Evolutionary conservation across 495 filamentous ascomycete species (phyloP).

Genomic region (Aspergillus hancockii): DNA sequence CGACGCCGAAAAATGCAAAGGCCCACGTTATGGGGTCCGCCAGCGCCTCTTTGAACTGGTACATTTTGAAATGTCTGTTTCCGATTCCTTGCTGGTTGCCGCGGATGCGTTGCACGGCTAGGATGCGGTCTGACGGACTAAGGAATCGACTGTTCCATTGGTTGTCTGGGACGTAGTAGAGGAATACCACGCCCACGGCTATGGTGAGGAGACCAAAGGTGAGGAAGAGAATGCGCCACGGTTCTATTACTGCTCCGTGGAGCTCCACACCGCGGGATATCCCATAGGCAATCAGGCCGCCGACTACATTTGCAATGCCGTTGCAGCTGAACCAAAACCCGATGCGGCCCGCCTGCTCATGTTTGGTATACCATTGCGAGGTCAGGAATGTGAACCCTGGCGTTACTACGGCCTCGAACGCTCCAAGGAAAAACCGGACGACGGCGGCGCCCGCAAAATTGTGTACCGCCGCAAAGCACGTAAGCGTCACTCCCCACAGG

Average conservation of each 20-base stretch:
- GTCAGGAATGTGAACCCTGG: constrained; percentile 11
- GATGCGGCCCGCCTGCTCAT: constrained; percentile 5
- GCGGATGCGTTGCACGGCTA: background rate
- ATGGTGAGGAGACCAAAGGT: background rate
- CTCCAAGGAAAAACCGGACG: constrained; percentile 2
- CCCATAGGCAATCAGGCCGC: constrained; percentile 7
- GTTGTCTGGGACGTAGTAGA: background rate
- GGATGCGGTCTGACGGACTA: background rate
- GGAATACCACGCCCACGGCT: background rate
- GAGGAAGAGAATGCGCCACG: background rate
- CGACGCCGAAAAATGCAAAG: background rate
- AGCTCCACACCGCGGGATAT: background rate
- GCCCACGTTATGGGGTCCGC: background rate
- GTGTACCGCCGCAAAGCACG: background rate
- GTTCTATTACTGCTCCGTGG: background rate
- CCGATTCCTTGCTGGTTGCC: background rate
- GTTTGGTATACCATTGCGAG: constrained; percentile 2
- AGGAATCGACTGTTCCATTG: background rate
- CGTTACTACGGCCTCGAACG: constrained; percentile 1
- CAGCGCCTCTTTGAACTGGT: background rate
- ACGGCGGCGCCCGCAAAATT: background rate
- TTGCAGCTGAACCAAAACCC: constrained; percentile 8
- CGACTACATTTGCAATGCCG: constrained; percentile 1
- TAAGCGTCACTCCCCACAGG: constrained; percentile 4
- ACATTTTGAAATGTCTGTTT: background rate